These are phyloP conservation scores for Neurospora sp. DNA, from an alignment of 495 filamentous ascomycete species.

Conservation along the genomic window DNA sequence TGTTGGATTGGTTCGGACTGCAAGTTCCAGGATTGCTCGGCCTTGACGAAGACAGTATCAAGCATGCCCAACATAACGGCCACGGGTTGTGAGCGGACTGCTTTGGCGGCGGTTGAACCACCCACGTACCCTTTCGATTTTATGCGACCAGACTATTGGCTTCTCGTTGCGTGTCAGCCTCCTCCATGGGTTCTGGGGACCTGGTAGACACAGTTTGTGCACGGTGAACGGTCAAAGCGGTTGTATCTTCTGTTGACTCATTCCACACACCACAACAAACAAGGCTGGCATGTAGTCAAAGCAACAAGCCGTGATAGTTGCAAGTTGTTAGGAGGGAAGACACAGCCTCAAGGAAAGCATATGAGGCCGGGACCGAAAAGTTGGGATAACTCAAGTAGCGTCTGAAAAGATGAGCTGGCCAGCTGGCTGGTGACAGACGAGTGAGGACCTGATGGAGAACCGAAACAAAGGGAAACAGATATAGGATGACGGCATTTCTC, in stretches of 20 bases:
- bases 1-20: not conserved
- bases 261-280: not conserved
- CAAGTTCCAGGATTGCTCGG: not conserved
- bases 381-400: not conserved
- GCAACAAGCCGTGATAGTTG: not conserved
- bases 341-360: not conserved
- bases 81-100: not conserved
- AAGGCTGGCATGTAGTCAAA: not conserved
- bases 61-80: not conserved
- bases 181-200: not conserved
- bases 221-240: not conserved
- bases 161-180: not conserved
- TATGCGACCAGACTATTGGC: not conserved
- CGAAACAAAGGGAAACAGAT: conserved; percentile 15
- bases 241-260: not conserved
- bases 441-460: conserved; percentile 8
- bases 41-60: not conserved
- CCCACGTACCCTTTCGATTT: not conserved
- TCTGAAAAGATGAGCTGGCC: conserved; percentile 4
- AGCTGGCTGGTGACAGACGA: conserved; percentile 8
- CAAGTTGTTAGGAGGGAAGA: not conserved
- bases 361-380: not conserved
- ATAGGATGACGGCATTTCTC: conserved; percentile 21
- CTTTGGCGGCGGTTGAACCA: not conserved
- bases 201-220: not conserved